Evolutionary conservation across 495 filamentous ascomycete species (phyloP), one percentile per base, ranked within the genome.

Genomic region (Neurospora africana): DNA sequence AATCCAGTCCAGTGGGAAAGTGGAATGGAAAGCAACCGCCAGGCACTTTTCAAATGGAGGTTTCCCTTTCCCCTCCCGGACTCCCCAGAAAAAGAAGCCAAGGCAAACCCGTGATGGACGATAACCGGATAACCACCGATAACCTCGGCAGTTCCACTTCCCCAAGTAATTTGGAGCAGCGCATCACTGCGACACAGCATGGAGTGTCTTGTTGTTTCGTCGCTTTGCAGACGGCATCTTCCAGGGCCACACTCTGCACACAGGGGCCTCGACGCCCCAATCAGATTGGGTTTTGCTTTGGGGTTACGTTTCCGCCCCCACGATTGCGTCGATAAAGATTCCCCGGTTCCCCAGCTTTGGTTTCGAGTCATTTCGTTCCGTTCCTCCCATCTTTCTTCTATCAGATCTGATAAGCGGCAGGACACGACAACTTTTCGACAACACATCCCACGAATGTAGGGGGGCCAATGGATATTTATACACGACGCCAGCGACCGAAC

Each of bases 61-160:
- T 58, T 11, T 65, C 9, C 53, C 53, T 11, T 65, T 19, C 53
- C 53, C 53, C 53, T 33, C 30, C 30, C 2, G 30, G 2, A 4
- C 27, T 19, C 53, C 47, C 21, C 47, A 58, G 47, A 27, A 58
- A 58, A 58, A 58, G 21, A 27, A 58, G 21, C 47, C 3, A 58
- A 27, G 11, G 21, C 10, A 27, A 27, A 58, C 44, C 68, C 69
- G 72, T 70, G 72, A 70, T 73, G 69, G 53, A 37, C 69, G 69
- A 68, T 73, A 44, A 71, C 72, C 69, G 69, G 72, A 70, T 41
- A 71, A 73, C 69, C 69, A 71, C 72, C 39, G 72, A 70, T 40
- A 73, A 73, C 72, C 72, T 73, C 72, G 72, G 72, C 71, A 72
- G 38, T 69, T 72, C 37, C 39, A 33, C 13, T 72, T 72, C 37